phyloP scores from a whole-genome alignment of 225 moss, liverwort and hornwort species.

The Marchantia paleacea region DNA sequence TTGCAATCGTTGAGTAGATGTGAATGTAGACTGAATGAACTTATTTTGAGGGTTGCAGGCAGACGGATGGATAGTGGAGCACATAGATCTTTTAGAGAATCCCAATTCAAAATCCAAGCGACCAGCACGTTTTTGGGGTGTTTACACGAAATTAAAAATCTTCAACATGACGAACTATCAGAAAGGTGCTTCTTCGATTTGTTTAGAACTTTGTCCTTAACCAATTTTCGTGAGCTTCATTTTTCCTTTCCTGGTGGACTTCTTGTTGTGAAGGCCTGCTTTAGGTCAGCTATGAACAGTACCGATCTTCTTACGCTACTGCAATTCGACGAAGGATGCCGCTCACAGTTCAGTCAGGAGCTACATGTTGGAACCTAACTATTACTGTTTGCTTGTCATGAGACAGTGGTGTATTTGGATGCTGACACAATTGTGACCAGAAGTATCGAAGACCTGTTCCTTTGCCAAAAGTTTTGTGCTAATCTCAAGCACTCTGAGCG shows the following conservation, averaged over 20 bases:
- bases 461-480: constrained; percentile 89
- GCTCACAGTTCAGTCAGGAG: neutral
- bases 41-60: constrained; percentile 31
- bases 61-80: constrained; percentile 93
- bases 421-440: constrained; percentile 89
- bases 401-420: constrained; percentile 76
- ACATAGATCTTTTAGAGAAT: constrained; percentile 80
- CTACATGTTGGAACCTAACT: neutral
- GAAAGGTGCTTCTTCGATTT: constrained; percentile 39
- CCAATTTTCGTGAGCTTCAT: neutral
- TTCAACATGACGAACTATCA: constrained; percentile 93
- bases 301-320: neutral
- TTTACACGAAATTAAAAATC: constrained; percentile 91
- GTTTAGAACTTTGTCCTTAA: neutral
- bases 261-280: neutral
- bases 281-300: neutral
- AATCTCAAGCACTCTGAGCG: constrained; percentile 97
- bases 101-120: constrained; percentile 69
- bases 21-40: too few relatives aligned
- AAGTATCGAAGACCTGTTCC: constrained; percentile 84
- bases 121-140: constrained; percentile 91
- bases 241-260: too few relatives aligned
- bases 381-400: neutral
- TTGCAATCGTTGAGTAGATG: too few relatives aligned
- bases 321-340: neutral